These are phyloP conservation scores for Pyrus hybrid DNA, from an alignment of 331 rosid species.

Conservation along the genomic window DNA sequence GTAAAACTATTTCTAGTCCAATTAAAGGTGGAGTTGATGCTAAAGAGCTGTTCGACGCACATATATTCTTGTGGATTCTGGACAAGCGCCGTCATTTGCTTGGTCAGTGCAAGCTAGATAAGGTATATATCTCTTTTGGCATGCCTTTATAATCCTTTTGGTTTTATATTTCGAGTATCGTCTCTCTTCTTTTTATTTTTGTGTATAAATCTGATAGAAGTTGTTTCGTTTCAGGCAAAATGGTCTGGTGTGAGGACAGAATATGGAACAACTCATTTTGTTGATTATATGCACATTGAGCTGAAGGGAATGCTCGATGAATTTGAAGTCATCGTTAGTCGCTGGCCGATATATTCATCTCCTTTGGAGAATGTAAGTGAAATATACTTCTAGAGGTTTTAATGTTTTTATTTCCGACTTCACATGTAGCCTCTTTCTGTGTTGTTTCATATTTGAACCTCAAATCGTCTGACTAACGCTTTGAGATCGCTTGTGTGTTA, in stretches of 20 bases:
- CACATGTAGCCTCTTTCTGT: neutral
- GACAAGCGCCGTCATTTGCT: conserved; percentile 24
- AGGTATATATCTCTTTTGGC: conserved; percentile 6
- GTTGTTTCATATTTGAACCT: neutral
- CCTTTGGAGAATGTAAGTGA: conserved; percentile 26
- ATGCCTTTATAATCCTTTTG: neutral
- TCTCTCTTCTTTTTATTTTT: neutral
- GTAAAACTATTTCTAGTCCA: conserved; percentile 2
- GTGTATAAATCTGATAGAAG: neutral
- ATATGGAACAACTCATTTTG: conserved; percentile 16
- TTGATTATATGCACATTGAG: conserved; percentile 14
- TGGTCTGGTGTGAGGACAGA: conserved; percentile 14
- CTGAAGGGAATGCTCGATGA: conserved; percentile 17
- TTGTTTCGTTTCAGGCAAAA: conserved; percentile 15
- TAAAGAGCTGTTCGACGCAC: conserved; percentile 21
- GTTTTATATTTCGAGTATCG: neutral
- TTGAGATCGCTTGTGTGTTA: neutral
- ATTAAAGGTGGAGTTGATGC: conserved; percentile 28
- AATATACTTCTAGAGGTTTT: neutral
- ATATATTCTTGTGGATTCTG: conserved; percentile 29
- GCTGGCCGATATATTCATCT: conserved; percentile 22
- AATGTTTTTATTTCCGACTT: too few species aligned
- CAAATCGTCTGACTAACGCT: neutral
- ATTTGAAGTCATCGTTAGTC: conserved; percentile 22
- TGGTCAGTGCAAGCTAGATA: conserved; percentile 26